These are phyloP conservation scores for Zymoseptoria passerinii DNA, from an alignment of 2,329 filamentous ascomycete genomes.

Conservation along the genomic window DNA sequence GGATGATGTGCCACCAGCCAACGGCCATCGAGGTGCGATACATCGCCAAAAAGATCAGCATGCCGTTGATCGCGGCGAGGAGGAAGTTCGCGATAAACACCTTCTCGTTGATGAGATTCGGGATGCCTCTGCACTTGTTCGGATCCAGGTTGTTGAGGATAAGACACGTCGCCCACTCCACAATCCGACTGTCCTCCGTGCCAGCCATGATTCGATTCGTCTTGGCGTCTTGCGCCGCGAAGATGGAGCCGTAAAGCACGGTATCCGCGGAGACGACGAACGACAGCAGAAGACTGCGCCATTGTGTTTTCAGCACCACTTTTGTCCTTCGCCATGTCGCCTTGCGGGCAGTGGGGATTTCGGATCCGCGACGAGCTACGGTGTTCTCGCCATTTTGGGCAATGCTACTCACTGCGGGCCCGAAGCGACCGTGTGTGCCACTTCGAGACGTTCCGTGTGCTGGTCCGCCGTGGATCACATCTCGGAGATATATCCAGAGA, in stretches of 20 bases:
- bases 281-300: slow-evolving; percentile 73
- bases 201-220: slow-evolving; percentile 45
- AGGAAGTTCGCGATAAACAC: slow-evolving; percentile 65
- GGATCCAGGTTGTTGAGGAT: slow-evolving; percentile 49
- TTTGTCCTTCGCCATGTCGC: slow-evolving; percentile 57
- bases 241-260: slow-evolving; percentile 73
- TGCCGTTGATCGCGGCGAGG: slow-evolving; percentile 66
- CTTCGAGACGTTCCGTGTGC: neutral
- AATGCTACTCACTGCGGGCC: neutral
- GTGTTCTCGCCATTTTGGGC: slow-evolving; percentile 4
- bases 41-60: slow-evolving; percentile 69
- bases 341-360: slow-evolving; percentile 4
- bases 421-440: neutral
- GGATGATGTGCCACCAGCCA: slow-evolving; percentile 59
- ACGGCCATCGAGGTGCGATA: slow-evolving; percentile 67
- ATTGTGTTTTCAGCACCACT: slow-evolving; percentile 69
- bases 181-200: slow-evolving; percentile 39
- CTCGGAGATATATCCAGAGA: slow-evolving; percentile 27
- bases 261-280: slow-evolving; percentile 71
- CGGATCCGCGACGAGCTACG: neutral
- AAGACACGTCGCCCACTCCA: slow-evolving; percentile 60
- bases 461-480: slow-evolving; percentile 2
- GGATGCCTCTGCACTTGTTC: slow-evolving; percentile 50
- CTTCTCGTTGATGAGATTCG: slow-evolving; percentile 54
- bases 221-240: slow-evolving; percentile 61